Evolutionary conservation across 31 red algal genomes (phyloP).

Genomic region (Asparagopsis taxiformis): DNA sequence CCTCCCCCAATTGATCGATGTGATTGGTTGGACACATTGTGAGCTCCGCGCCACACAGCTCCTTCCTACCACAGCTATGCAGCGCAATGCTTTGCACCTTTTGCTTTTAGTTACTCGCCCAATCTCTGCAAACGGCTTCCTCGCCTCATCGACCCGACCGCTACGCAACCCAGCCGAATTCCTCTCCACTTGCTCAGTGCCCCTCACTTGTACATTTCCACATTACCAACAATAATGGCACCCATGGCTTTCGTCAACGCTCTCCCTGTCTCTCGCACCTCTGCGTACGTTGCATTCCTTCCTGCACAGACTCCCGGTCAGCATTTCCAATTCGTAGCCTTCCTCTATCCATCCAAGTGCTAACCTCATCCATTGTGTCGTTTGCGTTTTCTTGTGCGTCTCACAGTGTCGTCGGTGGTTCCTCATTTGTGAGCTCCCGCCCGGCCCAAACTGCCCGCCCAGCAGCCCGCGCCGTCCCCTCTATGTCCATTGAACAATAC

Average conservation of each 20-base stretch:
- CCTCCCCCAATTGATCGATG: too few relatives aligned
- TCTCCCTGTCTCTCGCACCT: slow-evolving; percentile 47
- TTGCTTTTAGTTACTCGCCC: not conserved
- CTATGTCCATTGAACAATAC: slow-evolving; percentile 69
- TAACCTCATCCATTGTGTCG: not conserved
- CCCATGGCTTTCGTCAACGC: slow-evolving; percentile 70
- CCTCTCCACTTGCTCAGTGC: not conserved
- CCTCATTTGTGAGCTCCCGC: slow-evolving; percentile 54
- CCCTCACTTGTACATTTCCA: not conserved
- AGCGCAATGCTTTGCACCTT: not conserved
- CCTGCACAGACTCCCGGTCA: not conserved
- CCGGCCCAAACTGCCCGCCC: slow-evolving; percentile 9
- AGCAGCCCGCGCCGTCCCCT: slow-evolving; percentile 31
- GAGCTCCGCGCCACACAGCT: slow-evolving; percentile 51
- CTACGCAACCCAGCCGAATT: too few relatives aligned
- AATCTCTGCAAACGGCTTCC: not conserved
- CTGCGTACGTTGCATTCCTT: slow-evolving; percentile 44
- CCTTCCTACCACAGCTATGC: not conserved
- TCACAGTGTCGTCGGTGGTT: slow-evolving; percentile 23
- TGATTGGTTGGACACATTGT: slow-evolving; percentile 15
- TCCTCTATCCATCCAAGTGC: not conserved
- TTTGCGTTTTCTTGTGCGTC: not conserved
- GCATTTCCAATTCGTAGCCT: not conserved
- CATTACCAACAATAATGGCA: slow-evolving; percentile 38
- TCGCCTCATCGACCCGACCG: not conserved